Evolutionary conservation across 2,329 filamentous ascomycete genomes (phyloP), one percentile per base, ranked within the genome.

Genomic region (Aspergillus terreus): DNA sequence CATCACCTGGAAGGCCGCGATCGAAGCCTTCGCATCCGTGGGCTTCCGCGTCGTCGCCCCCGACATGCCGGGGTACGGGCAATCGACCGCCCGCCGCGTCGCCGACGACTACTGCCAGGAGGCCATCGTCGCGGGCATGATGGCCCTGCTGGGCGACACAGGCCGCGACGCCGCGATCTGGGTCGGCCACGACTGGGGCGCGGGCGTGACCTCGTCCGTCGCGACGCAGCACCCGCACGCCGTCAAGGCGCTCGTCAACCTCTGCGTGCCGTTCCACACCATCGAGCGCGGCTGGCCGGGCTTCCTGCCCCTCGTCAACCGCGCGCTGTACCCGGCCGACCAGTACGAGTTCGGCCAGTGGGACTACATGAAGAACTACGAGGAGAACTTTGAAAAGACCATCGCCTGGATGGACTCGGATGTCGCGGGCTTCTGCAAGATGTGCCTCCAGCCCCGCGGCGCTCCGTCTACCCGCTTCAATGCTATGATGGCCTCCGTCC

Each of bases 271-370:
- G 0, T 77, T 76, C 50, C 62, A 62, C 1, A 62, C 63, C 0
- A 35, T 78, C 21, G 76, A 77, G 52, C 54, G 68, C 4, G 77
- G 76, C 2, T 58, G 76, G 19, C 63, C 72, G 0, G 57, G 63
- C 7, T 47, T 72, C 9, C 45, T 74, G 11, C 61, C 66, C 3
- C 50, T 65, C 2, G 60, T 75, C 6, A 71, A 79, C 57, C 71
- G 76, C 9, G 69, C 74, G 0, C 46, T 77, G 9, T 79, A 79
- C 54, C 77, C 77, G 0, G 66, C 62, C 14, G 70, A 73, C 27
- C 47, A 77, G 54, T 77, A 69, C 17, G 48, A 50, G 15, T 50
- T 50, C 27, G 48, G 48, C 6, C 48, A 50, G 35, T 50, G 48
- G 48, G 48, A 50, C 25, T 50, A 50, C 44, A 50, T 50, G 43